Evolutionary conservation across 352 stramenopile genomes (phyloP).

Genomic region (Phytopythium cucurbitacearum): DNA sequence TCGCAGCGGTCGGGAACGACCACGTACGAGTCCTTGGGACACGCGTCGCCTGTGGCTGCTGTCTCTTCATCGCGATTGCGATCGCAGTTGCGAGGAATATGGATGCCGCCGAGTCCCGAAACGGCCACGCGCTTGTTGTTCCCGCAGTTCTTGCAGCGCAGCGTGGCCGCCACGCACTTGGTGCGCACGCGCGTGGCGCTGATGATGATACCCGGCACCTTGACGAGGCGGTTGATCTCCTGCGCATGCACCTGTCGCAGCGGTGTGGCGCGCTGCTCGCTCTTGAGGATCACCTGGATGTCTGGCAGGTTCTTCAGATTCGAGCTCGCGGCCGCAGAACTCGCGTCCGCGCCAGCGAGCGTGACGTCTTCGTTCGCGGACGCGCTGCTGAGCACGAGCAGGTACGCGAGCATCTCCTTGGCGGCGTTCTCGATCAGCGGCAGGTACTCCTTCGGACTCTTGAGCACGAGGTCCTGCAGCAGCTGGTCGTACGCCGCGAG

Average conservation of each 20-base stretch:
- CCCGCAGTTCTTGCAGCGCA: conserved; percentile 89
- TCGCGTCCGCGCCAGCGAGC: conserved; percentile 12
- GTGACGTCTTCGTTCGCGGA: conserved; percentile 11
- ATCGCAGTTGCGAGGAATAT: conserved; percentile 84
- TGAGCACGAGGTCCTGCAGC: conserved; percentile 82
- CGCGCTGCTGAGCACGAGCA: conserved; percentile 51
- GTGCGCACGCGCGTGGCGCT: conserved; percentile 91
- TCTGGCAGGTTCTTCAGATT: conserved; percentile 50
- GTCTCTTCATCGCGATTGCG: conserved; percentile 46
- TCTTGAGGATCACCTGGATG: conserved; percentile 81
- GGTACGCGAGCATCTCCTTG: conserved; percentile 69
- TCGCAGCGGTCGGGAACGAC: conserved; percentile 92
- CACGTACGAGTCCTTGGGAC: conserved; percentile 90
- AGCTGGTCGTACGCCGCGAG: conserved; percentile 84
- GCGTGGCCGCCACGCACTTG: conserved; percentile 88
- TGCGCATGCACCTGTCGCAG: conserved; percentile 84
- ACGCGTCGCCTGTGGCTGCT: conserved; percentile 34
- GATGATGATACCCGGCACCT: conserved; percentile 96
- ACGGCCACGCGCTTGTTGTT: conserved; percentile 65
- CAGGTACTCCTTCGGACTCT: conserved; percentile 81
- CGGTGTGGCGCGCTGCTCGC: conserved; percentile 61
- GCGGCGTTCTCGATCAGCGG: conserved; percentile 81
- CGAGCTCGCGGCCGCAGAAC: conserved; percentile 10
- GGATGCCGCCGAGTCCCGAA: conserved; percentile 63
- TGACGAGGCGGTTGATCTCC: conserved; percentile 88